phyloP scores from a whole-genome alignment of 1,284 basidiomycete genomes.

The Cerrena zonata region DNA sequence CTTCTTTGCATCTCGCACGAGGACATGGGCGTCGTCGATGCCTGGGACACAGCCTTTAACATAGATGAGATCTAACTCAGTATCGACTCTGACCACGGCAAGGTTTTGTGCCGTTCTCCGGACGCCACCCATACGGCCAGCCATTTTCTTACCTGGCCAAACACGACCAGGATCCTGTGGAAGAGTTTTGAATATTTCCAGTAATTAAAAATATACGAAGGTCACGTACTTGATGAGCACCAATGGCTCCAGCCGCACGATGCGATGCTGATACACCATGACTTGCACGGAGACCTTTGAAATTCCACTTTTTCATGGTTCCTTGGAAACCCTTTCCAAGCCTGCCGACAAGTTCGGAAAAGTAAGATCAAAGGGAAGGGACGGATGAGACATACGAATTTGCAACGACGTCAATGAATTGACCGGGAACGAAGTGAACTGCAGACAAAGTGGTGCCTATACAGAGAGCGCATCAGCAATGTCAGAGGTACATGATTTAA shows the following conservation, averaged over 20 bases:
- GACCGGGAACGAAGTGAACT: constrained; percentile 95
- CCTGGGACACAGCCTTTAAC: constrained; percentile 74
- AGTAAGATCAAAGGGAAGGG: background rate
- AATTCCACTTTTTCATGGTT: constrained; percentile 95
- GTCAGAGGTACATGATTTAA: constrained; percentile 66
- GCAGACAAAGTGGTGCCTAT: constrained; percentile 85
- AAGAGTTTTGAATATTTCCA: constrained; percentile 6
- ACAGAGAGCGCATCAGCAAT: constrained; percentile 5
- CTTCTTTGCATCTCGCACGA: constrained; percentile 82
- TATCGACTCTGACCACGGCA: constrained; percentile 84
- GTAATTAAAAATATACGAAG: constrained; percentile 11
- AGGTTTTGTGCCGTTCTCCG: constrained; percentile 87
- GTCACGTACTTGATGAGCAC: constrained; percentile 80
- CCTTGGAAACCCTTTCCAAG: constrained; percentile 97
- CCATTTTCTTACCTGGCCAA: constrained; percentile 98
- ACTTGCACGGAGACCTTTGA: constrained; percentile 85
- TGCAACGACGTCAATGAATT: constrained; percentile 90
- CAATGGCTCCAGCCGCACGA: constrained; percentile 88
- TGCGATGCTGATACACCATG: constrained; percentile 97
- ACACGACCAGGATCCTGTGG: constrained; percentile 85
- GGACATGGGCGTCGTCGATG: constrained; percentile 65
- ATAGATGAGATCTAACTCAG: constrained; percentile 79
- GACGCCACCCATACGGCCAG: constrained; percentile 85
- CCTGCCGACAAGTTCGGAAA: constrained; percentile 35
- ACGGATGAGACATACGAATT: constrained; percentile 69